Evolutionary conservation across 2,329 filamentous ascomycete species (phyloP).

Genomic region (Sphaerulina populicola): DNA sequence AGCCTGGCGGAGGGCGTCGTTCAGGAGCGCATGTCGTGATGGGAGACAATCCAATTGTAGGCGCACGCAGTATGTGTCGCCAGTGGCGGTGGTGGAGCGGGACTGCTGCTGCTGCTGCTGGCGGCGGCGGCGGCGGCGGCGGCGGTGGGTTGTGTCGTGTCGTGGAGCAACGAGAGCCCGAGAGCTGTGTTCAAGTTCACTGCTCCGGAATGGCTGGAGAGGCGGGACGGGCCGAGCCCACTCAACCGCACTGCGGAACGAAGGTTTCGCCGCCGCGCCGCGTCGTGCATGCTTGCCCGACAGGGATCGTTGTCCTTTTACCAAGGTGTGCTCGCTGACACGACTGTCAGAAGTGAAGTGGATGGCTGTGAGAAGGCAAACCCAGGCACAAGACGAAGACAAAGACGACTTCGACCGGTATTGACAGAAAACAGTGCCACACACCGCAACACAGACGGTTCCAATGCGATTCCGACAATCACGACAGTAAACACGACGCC

Average conservation of each 20-base stretch:
- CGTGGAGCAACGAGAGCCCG: too few species aligned
- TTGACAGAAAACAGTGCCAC: neutral
- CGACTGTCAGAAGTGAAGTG: neutral
- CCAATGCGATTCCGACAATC: slow-evolving; percentile 4
- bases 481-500: neutral
- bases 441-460: neutral
- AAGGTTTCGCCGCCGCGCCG: too few species aligned
- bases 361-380: neutral
- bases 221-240: too few species aligned
- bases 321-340: neutral
- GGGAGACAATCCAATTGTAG: neutral
- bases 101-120: too few species aligned
- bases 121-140: too few species aligned
- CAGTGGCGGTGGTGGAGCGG: too few species aligned
- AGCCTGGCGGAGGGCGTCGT: slow-evolving; percentile 6
- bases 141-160: too few species aligned
- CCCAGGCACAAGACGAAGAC: neutral
- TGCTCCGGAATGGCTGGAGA: too few species aligned
- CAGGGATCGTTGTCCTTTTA: neutral
- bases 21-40: slow-evolving; percentile 8
- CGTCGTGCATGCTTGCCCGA: neutral
- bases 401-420: neutral
- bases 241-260: too few species aligned
- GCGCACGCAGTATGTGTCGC: neutral
- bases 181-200: too few species aligned